Evolutionary conservation across 108 stramenopile genomes (phyloP).

Genomic region (Cyclotella choctawhatcheeana): DNA sequence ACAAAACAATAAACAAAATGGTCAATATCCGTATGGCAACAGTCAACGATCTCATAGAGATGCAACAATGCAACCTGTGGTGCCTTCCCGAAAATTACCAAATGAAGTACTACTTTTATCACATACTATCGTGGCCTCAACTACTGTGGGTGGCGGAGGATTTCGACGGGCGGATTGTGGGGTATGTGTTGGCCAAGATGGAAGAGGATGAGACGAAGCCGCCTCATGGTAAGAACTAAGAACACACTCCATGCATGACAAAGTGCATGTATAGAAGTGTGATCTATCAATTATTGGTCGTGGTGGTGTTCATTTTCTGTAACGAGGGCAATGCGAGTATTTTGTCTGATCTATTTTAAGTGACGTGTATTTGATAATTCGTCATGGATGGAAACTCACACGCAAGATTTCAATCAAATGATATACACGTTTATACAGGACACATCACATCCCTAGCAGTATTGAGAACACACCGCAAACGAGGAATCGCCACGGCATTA

Average conservation of each 20-base stretch:
- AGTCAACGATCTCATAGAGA: conserved; percentile 93
- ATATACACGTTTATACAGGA: too few relatives aligned
- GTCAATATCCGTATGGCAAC: conserved; percentile 91
- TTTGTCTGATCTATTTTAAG: too few relatives aligned
- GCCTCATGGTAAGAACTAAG: conserved; percentile 45
- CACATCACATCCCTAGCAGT: conserved; percentile 99
- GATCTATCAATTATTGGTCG: too few relatives aligned
- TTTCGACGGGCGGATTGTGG: conserved; percentile 93
- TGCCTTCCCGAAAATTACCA: conserved; percentile 99
- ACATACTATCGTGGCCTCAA: conserved; percentile 97
- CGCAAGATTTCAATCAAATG: too few relatives aligned
- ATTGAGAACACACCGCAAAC: conserved; percentile 92
- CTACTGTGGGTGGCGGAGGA: conserved; percentile 98
- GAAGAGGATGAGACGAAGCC: conserved; percentile 86
- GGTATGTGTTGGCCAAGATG: conserved; percentile 99
- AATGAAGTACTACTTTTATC: conserved; percentile 98
- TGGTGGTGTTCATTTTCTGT: too few relatives aligned
- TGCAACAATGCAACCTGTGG: conserved; percentile 98
- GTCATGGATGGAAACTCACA: too few relatives aligned
- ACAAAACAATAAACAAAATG: conserved; percentile 49
- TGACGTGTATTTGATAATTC: too few relatives aligned
- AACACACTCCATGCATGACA: too few relatives aligned
- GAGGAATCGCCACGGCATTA: conserved; percentile 93
- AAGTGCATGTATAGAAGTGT: too few relatives aligned
- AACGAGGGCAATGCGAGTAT: too few relatives aligned